A percentile compares a stretch with the other conserved stretches of the same genome.
Evolutionary conservation across 257 asterid genomes (phyloP).

Genomic region (Euphrasia confusa): DNA sequence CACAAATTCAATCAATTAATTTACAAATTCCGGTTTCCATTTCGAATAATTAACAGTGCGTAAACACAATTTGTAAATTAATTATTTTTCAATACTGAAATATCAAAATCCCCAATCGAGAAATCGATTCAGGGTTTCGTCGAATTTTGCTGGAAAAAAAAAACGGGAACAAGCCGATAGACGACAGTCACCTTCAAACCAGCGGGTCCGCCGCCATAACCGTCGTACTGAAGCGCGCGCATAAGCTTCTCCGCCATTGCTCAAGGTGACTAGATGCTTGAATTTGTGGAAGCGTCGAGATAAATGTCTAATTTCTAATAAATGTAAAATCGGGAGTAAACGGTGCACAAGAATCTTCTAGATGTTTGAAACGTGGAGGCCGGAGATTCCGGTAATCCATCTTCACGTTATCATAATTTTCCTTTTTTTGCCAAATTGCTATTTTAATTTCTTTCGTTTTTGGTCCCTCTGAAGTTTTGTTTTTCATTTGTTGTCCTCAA

Average conservation of each 20-base stretch:
- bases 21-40: slow-evolving; percentile 1
- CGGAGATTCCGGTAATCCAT: no score
- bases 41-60: background rate
- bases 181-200: slow-evolving; percentile 54
- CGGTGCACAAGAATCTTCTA: no score
- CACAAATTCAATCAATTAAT: slow-evolving; percentile 6
- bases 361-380: no score
- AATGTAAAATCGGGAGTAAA: no score
- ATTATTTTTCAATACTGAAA: background rate
- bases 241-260: slow-evolving; percentile 66
- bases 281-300: no score
- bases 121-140: slow-evolving; percentile 1
- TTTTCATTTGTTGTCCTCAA: no score
- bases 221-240: slow-evolving; percentile 65
- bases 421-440: no score
- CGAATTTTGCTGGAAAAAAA: background rate
- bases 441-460: no score
- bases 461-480: no score
- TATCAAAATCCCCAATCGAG: slow-evolving; percentile 10
- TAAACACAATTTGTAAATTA: slow-evolving; percentile 1
- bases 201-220: slow-evolving; percentile 80
- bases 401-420: no score
- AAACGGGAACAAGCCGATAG: background rate
- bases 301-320: no score
- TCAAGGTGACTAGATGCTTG: no score